Evolutionary conservation across 1,139 yeast species (phyloP).

Genomic region (Lodderomyces beijingensis): DNA sequence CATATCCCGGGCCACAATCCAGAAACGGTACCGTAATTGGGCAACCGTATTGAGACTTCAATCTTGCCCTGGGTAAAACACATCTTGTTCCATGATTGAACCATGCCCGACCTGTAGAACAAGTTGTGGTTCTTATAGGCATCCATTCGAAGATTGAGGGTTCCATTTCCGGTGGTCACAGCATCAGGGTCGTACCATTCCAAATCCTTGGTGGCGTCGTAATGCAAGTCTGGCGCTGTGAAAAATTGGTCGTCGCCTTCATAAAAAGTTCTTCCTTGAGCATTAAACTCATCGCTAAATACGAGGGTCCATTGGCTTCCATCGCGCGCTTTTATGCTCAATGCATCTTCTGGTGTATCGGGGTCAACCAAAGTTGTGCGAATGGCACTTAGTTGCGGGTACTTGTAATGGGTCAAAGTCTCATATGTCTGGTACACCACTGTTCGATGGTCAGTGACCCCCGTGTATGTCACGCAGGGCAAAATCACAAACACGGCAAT

Average conservation of each 20-base stretch:
- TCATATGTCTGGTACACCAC: constrained; percentile 33
- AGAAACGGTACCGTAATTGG: constrained; percentile 62
- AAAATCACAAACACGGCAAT: constrained; percentile 61
- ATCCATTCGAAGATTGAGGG: constrained; percentile 63
- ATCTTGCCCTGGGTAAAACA: constrained; percentile 76
- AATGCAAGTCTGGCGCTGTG: constrained; percentile 70
- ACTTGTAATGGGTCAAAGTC: constrained; percentile 51
- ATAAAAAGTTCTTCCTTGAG: constrained; percentile 78
- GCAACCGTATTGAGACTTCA: constrained; percentile 67
- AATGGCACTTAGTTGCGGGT: constrained; percentile 58
- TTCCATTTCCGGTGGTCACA: constrained; percentile 61
- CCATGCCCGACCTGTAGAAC: constrained; percentile 78
- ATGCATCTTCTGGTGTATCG: constrained; percentile 65
- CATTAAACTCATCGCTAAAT: constrained; percentile 80
- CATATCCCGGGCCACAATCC: constrained; percentile 93
- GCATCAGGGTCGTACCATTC: constrained; percentile 93
- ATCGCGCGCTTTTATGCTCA: constrained; percentile 38
- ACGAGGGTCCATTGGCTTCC: constrained; percentile 70
- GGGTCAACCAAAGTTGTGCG: constrained; percentile 66
- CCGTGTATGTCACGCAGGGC: constrained; percentile 76
- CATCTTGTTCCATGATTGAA: constrained; percentile 79
- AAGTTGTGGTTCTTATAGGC: constrained; percentile 68
- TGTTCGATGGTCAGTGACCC: constrained; percentile 37
- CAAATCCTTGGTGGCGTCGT: constrained; percentile 75
- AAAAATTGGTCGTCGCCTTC: constrained; percentile 83